A percentile compares a stretch with the other conserved stretches of the same genome.
Conservation (phyloP, 805 yeast species). For the Hyphopichia homilentoma region DNA sequence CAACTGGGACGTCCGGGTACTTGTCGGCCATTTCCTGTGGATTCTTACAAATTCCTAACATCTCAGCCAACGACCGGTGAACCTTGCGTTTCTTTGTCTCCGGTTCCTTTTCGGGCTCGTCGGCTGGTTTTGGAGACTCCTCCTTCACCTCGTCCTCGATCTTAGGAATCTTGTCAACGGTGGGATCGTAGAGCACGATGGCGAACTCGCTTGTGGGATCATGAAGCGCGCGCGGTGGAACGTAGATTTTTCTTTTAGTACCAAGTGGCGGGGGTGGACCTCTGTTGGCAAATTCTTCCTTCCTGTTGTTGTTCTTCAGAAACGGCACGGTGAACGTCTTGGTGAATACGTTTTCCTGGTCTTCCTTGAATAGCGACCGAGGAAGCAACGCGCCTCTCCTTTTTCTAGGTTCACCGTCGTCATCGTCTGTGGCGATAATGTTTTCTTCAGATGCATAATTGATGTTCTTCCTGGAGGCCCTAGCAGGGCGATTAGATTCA, state of each 20-base stretch:
- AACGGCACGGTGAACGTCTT: slow-evolving; percentile 60
- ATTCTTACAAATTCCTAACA: slow-evolving; percentile 64
- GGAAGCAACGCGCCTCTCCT: slow-evolving; percentile 60
- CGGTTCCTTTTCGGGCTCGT: slow-evolving; percentile 1
- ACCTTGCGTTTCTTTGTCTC: slow-evolving; percentile 31
- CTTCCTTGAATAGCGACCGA: slow-evolving; percentile 43
- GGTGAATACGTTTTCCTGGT: slow-evolving; percentile 37
- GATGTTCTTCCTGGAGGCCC: slow-evolving; percentile 28
- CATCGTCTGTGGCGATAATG: slow-evolving; percentile 19
- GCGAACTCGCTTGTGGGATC: slow-evolving; percentile 94
- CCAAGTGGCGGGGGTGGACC: slow-evolving; percentile 83
- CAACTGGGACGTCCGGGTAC: slow-evolving; percentile 89
- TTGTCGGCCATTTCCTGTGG: slow-evolving; percentile 47
- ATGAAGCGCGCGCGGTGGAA: slow-evolving; percentile 90
- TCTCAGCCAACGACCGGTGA: slow-evolving; percentile 72
- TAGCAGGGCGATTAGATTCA: slow-evolving; percentile 13
- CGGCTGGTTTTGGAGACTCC: slow-evolving; percentile 9
- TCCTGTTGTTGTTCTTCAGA: slow-evolving; percentile 30
- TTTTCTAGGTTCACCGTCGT: slow-evolving; percentile 25
- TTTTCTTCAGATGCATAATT: slow-evolving; percentile 25
- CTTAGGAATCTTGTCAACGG: slow-evolving; percentile 60
- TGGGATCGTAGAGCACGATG: slow-evolving; percentile 91
- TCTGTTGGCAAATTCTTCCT: slow-evolving; percentile 23
- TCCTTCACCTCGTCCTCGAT: slow-evolving; percentile 15
- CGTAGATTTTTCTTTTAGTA: slow-evolving; percentile 59